phyloP scores from a whole-genome alignment of 306 rosid species.

The Lathyrus sativus region DNA sequence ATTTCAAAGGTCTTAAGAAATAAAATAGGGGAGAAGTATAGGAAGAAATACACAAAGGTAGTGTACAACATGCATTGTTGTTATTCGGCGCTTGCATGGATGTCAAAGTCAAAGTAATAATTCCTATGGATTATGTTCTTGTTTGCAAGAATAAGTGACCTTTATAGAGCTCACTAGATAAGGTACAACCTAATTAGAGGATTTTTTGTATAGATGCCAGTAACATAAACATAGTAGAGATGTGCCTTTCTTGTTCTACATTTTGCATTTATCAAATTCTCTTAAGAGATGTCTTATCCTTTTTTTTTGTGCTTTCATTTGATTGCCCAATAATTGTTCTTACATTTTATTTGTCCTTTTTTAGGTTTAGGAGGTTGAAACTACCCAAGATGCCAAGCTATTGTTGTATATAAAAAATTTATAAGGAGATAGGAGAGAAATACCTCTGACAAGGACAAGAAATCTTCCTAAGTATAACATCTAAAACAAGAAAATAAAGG shows the following conservation, averaged over 20 bases:
- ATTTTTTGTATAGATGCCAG: neutral
- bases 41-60: too few relatives aligned
- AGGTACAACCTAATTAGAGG: neutral
- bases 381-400: too few relatives aligned
- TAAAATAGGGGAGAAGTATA: too few relatives aligned
- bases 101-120: neutral
- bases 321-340: neutral
- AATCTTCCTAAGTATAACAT: too few relatives aligned
- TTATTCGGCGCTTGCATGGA: neutral
- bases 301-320: neutral
- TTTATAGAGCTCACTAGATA: conserved; percentile 7
- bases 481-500: too few relatives aligned
- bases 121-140: neutral
- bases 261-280: neutral
- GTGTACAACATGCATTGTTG: neutral
- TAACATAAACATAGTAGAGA: neutral
- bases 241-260: conserved; percentile 1
- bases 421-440: too few relatives aligned
- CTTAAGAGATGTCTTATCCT: neutral
- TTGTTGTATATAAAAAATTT: too few relatives aligned
- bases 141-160: neutral
- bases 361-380: neutral
- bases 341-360: neutral
- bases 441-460: too few relatives aligned
- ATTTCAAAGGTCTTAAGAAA: too few relatives aligned